These are phyloP conservation scores for Prunus armeniaca DNA, from an alignment of 306 rosid species.

Conservation along the genomic window DNA sequence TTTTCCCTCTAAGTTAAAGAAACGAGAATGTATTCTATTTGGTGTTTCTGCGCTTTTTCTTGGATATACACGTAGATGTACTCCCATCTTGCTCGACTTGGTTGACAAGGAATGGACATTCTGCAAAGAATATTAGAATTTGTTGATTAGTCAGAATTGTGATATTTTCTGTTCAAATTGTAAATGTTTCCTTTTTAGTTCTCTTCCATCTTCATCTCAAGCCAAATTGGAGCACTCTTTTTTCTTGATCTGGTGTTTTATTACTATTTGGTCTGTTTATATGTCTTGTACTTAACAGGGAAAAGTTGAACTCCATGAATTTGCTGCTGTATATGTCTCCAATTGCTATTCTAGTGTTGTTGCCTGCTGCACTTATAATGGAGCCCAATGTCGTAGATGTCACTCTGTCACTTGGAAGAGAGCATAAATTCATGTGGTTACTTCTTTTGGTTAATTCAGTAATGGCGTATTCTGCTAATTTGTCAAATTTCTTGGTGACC, in stretches of 20 bases:
- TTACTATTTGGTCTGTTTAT: conserved; percentile 10
- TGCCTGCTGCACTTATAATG: conserved; percentile 90
- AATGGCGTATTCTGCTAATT: conserved; percentile 82
- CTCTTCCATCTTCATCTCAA: neutral
- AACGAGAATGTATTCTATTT: neutral
- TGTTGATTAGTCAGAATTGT: neutral
- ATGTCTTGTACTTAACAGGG: conserved; percentile 56
- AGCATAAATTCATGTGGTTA: conserved; percentile 73
- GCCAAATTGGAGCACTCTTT: neutral
- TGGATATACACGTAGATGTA: neutral
- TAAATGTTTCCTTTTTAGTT: neutral
- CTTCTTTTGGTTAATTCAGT: conserved; percentile 86
- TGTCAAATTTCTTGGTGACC: conserved; percentile 96
- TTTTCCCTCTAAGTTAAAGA: too few species aligned
- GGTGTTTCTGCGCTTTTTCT: neutral
- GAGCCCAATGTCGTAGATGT: conserved; percentile 77
- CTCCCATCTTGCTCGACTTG: neutral
- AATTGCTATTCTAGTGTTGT: conserved; percentile 64
- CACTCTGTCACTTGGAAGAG: conserved; percentile 61
- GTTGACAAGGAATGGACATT: neutral
- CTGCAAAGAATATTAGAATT: neutral
- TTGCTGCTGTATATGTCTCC: conserved; percentile 96
- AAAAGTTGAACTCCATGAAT: conserved; percentile 94
- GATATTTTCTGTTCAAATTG: neutral
- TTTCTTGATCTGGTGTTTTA: conserved; percentile 5